Evolutionary conservation across 2,329 filamentous ascomycete species (phyloP).

Genomic region (Zymoseptoria pseudotritici): DNA sequence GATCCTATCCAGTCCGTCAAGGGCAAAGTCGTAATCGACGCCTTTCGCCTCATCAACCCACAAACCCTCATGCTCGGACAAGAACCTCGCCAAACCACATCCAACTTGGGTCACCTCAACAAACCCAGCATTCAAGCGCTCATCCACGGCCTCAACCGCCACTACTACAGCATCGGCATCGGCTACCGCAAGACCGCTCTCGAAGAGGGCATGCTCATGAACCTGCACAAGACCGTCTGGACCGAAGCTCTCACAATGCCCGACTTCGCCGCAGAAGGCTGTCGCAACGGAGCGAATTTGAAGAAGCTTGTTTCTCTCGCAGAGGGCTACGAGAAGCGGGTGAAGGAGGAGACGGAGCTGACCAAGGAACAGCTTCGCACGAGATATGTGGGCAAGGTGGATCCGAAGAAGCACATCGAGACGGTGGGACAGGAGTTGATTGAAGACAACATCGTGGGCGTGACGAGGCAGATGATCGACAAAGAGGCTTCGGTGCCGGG

Average conservation of each 20-base stretch:
- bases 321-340: slow-evolving; percentile 96
- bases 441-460: slow-evolving; percentile 97
- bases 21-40: slow-evolving; percentile 98
- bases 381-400: slow-evolving; percentile 95
- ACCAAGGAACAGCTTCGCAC: slow-evolving; percentile 98
- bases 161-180: slow-evolving; percentile 99
- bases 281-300: slow-evolving; percentile 79
- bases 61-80: slow-evolving; percentile 97
- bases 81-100: slow-evolving; percentile 94
- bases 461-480: slow-evolving; percentile 99
- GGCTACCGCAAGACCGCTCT: slow-evolving; percentile 93
- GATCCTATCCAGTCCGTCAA: slow-evolving; percentile 99
- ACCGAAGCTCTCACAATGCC: slow-evolving; percentile 96
- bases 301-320: slow-evolving; percentile 81
- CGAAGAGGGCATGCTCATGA: slow-evolving; percentile 99
- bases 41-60: slow-evolving; percentile 96
- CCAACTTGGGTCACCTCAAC: slow-evolving; percentile 94
- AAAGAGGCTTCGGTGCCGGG: slow-evolving; percentile 92
- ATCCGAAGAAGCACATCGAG: slow-evolving; percentile 98
- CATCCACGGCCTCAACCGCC: slow-evolving; percentile 93
- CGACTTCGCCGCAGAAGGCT: slow-evolving; percentile 79
- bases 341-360: slow-evolving; percentile 96
- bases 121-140: slow-evolving; percentile 99
- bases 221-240: slow-evolving; percentile 98
- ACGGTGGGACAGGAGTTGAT: slow-evolving; percentile 94